Percentiles rank a stretch among this genome's conserved stretches.
These are phyloP conservation scores for Pueraria montana DNA, from an alignment of 306 rosid species.

Conservation along the genomic window DNA sequence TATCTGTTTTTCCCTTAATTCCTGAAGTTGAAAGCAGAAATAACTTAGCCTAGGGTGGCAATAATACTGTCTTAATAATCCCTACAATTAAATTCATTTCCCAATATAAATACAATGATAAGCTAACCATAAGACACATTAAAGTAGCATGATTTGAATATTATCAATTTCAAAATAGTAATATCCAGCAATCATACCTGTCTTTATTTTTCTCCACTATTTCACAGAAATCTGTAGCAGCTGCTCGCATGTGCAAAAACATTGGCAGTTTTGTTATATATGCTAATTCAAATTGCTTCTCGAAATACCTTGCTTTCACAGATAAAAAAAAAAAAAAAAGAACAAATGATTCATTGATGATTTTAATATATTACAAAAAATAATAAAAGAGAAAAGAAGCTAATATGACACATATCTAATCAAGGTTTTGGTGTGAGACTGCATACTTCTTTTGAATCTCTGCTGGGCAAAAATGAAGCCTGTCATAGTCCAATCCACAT, in stretches of 20 bases:
- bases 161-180: slow-evolving; percentile 7
- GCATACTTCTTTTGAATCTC: slow-evolving; percentile 92
- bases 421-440: slow-evolving; percentile 22
- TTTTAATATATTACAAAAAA: slow-evolving; percentile 31
- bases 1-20: slow-evolving; percentile 24
- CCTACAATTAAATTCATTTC: slow-evolving; percentile 22
- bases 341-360: neutral
- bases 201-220: slow-evolving; percentile 75
- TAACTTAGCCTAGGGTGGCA: slow-evolving; percentile 21
- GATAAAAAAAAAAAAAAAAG: neutral
- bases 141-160: slow-evolving; percentile 36
- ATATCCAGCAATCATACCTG: slow-evolving; percentile 62
- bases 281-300: slow-evolving; percentile 95
- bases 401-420: slow-evolving; percentile 25
- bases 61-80: slow-evolving; percentile 10
- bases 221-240: slow-evolving; percentile 93
- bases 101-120: slow-evolving; percentile 32
- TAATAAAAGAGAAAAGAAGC: neutral
- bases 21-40: slow-evolving; percentile 39
- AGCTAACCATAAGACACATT: slow-evolving; percentile 16
- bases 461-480: slow-evolving; percentile 90
- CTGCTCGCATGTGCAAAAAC: slow-evolving; percentile 98
- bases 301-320: slow-evolving; percentile 76
- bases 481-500: slow-evolving; percentile 96
- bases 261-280: slow-evolving; percentile 82